Base-by-base conservation (phyloP, 2,329 filamentous ascomycete genomes). In the Davidsoniella virescens region DNA sequence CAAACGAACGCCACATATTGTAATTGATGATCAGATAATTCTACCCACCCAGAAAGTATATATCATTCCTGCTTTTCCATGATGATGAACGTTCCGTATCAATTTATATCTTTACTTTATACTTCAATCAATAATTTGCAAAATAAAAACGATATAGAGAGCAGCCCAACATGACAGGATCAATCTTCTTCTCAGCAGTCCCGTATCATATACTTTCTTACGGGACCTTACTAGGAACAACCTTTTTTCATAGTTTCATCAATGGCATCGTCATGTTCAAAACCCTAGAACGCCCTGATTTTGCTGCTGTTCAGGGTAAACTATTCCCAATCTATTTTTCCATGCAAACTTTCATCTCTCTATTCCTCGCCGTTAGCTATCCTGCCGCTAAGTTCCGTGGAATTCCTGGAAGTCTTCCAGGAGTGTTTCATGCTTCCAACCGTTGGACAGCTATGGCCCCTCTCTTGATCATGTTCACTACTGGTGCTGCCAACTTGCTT, bases 251-350 rank as follows among this genome's bases (percentile, higher is more conserved):
- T 63, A 81, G 84, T 50, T 95, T 94, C 65, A 64, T 80, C 60
- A 76, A 76, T 59, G 74, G 87, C 52, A 77, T 87, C 48, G 70
- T 88, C 50, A 80, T 86, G 59, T 94, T 83, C 71, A 80, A 74
- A 60, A 73, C 76, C 9, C 78, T 95, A 37, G 78, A 86, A 23
- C 78, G 86, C 23, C 77, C 85, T 0, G 78, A 86, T 61, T 96
- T 98, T 69, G 78, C 82, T 23, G 72, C 78, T 16, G 75, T 95
- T 29, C 90, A 95, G 65, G 73, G 78, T 56, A 77, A 77, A 55
- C 76, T 88, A 49, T 94, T 95, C 68, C 87, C 87, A 33, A 73
- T 86, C 59, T 98, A 94, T 71, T 96, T 96, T 64, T 71, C 76
- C 43, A 69, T 96, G 52, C 90, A 96, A 67, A 80, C 86, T 3